phyloP scores from a whole-genome alignment of 2,329 filamentous ascomycete species.

The Verticillium nonalfalfae region DNA sequence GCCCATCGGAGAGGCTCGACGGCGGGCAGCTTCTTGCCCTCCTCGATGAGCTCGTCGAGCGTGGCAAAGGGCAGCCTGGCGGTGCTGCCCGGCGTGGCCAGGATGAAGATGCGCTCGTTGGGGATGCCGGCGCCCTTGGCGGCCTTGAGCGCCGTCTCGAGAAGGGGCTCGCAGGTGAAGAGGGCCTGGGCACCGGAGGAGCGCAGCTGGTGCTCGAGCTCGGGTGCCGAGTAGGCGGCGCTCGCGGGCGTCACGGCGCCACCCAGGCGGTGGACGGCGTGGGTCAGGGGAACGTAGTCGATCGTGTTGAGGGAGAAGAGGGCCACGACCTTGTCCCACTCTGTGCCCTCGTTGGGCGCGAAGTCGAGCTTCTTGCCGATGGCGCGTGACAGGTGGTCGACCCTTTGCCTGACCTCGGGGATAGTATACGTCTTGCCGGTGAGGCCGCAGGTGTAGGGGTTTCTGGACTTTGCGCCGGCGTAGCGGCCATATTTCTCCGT shows the following conservation, averaged over 20 bases:
- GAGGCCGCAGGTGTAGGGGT: constrained; percentile 73
- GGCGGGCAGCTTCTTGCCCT: constrained; percentile 48
- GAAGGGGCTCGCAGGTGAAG: constrained; percentile 61
- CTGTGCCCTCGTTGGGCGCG: constrained; percentile 60
- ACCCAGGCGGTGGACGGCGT: constrained; percentile 69
- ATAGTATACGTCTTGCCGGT: constrained; percentile 62
- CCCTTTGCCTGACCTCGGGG: constrained; percentile 56
- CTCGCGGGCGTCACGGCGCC: constrained; percentile 71
- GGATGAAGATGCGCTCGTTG: constrained; percentile 57
- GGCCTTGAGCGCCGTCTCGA: constrained; percentile 56
- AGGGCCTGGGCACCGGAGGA: constrained; percentile 63
- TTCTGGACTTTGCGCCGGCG: constrained; percentile 54
- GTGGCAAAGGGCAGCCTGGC: constrained; percentile 52
- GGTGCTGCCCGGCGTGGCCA: constrained; percentile 58
- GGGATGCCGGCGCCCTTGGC: constrained; percentile 55
- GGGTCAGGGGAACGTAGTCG: constrained; percentile 66
- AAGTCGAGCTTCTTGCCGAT: constrained; percentile 67
- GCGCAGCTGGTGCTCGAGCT: constrained; percentile 66
- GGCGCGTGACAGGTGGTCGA: constrained; percentile 61
- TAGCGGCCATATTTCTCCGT: constrained; percentile 63
- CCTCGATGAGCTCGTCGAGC: constrained; percentile 57
- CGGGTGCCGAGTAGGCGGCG: constrained; percentile 63
- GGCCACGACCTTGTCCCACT: constrained; percentile 76
- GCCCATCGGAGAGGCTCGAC: constrained; percentile 53
- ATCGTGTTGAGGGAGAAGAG: constrained; percentile 79